Percentiles rank a stretch among this genome's conserved stretches.
phyloP scores from a whole-genome alignment of 257 asterid genomes.

The Solanum corneliomulleri region DNA sequence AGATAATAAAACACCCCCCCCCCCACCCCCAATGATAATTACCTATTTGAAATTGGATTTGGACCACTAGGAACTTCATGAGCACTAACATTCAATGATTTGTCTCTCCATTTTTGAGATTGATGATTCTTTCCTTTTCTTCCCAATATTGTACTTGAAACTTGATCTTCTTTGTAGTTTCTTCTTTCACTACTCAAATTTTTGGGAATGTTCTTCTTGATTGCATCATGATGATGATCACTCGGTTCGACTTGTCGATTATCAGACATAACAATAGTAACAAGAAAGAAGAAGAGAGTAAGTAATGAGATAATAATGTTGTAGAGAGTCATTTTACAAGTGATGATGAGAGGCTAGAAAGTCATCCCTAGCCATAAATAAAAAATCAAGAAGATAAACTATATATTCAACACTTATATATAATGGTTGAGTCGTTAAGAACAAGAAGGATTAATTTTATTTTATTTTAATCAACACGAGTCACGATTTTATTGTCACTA shows the following conservation, averaged over 20 bases:
- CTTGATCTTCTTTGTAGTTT: background rate
- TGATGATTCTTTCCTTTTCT: background rate
- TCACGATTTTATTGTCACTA: background rate
- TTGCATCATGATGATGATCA: background rate
- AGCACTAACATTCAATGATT: slow-evolving; percentile 22
- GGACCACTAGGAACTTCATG: slow-evolving; percentile 83
- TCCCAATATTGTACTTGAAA: background rate
- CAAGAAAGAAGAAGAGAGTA: slow-evolving; percentile 2
- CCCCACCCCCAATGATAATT: background rate
- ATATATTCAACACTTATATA: background rate
- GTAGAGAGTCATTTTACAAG: slow-evolving; percentile 3
- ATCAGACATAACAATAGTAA: background rate
- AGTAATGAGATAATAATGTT: background rate
- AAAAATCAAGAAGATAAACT: background rate
- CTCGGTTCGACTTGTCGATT: background rate
- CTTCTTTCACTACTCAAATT: background rate
- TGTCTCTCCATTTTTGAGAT: slow-evolving; percentile 9
- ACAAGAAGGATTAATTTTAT: background rate
- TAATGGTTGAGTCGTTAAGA: background rate
- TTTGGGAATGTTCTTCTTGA: background rate
- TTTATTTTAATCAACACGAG: background rate
- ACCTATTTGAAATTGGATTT: slow-evolving; percentile 58
- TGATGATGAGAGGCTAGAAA: background rate
- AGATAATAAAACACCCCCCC: background rate
- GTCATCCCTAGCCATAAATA: slow-evolving; percentile 8